Evolutionary conservation across 2,329 filamentous ascomycete species (phyloP), one percentile per base, ranked within the genome.

Genomic region (Colletotrichum noveboracense): DNA sequence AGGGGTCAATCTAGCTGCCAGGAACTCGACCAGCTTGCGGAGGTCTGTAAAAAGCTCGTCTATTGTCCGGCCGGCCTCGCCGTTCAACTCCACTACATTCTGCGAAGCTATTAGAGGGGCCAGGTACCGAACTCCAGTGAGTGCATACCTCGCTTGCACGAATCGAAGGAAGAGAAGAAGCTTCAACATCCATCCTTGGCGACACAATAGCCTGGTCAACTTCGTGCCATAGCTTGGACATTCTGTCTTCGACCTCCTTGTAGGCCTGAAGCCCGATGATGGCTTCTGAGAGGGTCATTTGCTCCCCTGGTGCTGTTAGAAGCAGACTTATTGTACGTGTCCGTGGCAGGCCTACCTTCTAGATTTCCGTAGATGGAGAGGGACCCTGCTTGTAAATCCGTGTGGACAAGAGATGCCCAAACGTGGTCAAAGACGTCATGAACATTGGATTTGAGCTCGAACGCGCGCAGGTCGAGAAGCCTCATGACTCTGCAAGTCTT

Each of bases 401-500:
- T 84, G 2, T 88, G 84, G 14, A 98, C 86, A 58, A 96, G 86
- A 0, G 89, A 86, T 74, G 90, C 90, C 95, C 96, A 98, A n/a
- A 93, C 89, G 70, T 88, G 87, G 58, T 91, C 90, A 52, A 97
- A 89, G 10, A 91, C 90, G 55, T 93, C 90, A 73, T 92, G 90
- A 26, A 97, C 89, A 24, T 90, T 88, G 3, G 90, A 88, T 77
- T 93, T 93, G 72, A 98, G 86, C 79, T 93, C 91, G 30, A 91
- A 91, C 3, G 91, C 89, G 77, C 93, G 91, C 60, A 91, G 84
- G 76, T 93, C 89, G 6, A 98, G 85, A 28, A 97, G 85, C 71
- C 89, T 90, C 81, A 93, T 89, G 4, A 91, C 90, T 36, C 93
- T 89, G 36, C 91, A 92, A 4, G 90, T 90, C 78, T 89, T 91